Evolutionary conservation across 1,139 yeast species (phyloP), one percentile per base, ranked within the genome.

Genomic region (Yamadazyma dendronema): DNA sequence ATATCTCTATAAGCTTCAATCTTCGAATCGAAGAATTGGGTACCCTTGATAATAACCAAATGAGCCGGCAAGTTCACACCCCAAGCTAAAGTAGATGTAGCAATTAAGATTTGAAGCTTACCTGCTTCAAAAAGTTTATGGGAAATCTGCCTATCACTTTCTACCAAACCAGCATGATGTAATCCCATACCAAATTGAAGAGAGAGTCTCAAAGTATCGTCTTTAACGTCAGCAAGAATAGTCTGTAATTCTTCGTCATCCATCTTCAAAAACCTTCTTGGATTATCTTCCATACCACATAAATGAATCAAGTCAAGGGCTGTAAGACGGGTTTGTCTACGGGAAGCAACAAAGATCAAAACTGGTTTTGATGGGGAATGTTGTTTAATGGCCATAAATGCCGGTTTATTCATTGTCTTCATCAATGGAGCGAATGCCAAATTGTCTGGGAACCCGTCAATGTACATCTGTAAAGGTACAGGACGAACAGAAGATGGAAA

Each of bases 351-450:
- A 57, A 94, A 94, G 22, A 94, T 84, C 50, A 94, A 73, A 0
- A 87, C 96, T 0, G 99, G 98, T 57, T 92, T 92, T 6, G 71
- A 67, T 0, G 97, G 97, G 0, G 97, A 88, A 56, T 94, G 97
- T 42, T 89, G 90, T 56, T 90, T 89, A 48, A 94, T 92, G 0
- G 98, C 97, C 84, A 86, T 79, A 52, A 88, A 94, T 0, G 97
- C 95, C 1, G 99, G 98, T 52, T 89, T 89, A 61, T 94, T 94
- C 99, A 94, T 94, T 0, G 94, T 84, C 59, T 89, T 90, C 98
- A 94, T 94, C 50, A 92, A 72, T 1, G 97, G 96, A 55, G 95
- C 84, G 56, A 90, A 92, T 0, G 96, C 96, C 46, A 90, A 67
- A 52, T 89, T 89, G 52, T 92, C 97, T 2, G 95, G 96, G 56